These are phyloP conservation scores for Saccharomyces hybrid DNA, from an alignment of 1,139 yeast species.

Conservation along the genomic window DNA sequence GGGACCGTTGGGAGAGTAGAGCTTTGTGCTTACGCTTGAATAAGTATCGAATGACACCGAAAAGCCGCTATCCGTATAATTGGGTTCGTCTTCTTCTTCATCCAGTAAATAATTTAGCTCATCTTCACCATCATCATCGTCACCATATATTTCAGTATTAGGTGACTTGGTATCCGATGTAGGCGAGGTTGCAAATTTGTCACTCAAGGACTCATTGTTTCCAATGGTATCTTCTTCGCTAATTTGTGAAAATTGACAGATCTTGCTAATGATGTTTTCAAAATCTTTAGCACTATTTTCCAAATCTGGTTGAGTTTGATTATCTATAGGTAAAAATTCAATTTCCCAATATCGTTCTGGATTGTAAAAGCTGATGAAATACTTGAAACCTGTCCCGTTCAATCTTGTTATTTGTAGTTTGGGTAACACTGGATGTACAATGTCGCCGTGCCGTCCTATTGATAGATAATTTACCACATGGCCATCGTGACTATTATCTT, in stretches of 20 bases:
- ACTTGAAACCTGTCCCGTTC: slow-evolving; percentile 5
- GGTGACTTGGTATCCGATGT: neutral
- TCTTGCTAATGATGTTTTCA: slow-evolving; percentile 19
- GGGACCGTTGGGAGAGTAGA: neutral
- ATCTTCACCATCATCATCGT: slow-evolving; percentile 12
- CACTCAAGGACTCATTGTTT: slow-evolving; percentile 1
- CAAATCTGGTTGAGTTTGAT: slow-evolving; percentile 2
- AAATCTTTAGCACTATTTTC: slow-evolving; percentile 11
- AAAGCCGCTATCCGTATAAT: neutral
- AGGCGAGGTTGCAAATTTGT: slow-evolving; percentile 2
- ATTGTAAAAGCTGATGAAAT: slow-evolving; percentile 22
- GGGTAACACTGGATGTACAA: slow-evolving; percentile 31
- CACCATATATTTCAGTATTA: slow-evolving; percentile 1
- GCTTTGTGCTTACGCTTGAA: neutral
- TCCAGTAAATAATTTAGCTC: slow-evolving; percentile 24
- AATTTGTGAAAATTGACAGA: slow-evolving; percentile 15
- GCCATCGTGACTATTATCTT: slow-evolving; percentile 10
- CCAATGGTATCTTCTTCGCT: slow-evolving; percentile 1
- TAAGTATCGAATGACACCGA: neutral
- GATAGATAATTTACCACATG: slow-evolving; percentile 28
- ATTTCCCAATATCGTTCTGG: slow-evolving; percentile 31
- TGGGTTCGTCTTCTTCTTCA: slow-evolving; percentile 12
- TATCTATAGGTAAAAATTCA: slow-evolving; percentile 17
- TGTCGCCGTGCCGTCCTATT: slow-evolving; percentile 27
- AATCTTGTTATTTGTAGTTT: slow-evolving; percentile 23